Conservation (phyloP, 768 basidiomycete species). For the Omphalotus guepiniiformis region DNA sequence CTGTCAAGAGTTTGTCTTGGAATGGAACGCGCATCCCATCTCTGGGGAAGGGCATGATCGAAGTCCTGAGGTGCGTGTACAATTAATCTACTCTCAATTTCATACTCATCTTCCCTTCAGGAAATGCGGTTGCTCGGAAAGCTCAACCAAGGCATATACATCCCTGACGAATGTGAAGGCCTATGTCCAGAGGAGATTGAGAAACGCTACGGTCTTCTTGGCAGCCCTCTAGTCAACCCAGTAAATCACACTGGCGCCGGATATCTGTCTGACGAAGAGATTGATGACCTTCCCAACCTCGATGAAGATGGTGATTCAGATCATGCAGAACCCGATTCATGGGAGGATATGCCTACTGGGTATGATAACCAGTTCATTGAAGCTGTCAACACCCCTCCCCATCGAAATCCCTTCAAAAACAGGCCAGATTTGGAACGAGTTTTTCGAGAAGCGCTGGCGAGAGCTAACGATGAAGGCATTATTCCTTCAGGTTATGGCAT, state of each 20-base stretch:
- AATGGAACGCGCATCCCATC: constrained; percentile 40
- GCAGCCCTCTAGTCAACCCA: background rate
- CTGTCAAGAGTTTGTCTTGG: constrained; percentile 25
- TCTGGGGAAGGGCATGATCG: constrained; percentile 20
- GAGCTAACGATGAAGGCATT: too few species aligned
- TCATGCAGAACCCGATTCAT: too few species aligned
- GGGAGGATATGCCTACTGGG: too few species aligned
- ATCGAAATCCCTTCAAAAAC: too few species aligned
- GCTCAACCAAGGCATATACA: constrained; percentile 7
- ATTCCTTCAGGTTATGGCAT: too few species aligned
- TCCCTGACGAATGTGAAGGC: constrained; percentile 5
- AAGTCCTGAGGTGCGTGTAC: constrained; percentile 16
- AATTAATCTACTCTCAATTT: constrained; percentile 14
- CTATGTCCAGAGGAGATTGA: background rate
- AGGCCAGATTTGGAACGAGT: too few species aligned
- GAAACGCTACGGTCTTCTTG: constrained; percentile 2
- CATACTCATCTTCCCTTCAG: constrained; percentile 11
- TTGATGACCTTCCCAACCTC: too few species aligned
- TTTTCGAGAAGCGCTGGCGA: too few species aligned
- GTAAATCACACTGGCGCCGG: background rate
- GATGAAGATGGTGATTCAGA: too few species aligned
- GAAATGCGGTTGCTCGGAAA: constrained; percentile 3
- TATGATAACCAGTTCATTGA: too few species aligned
- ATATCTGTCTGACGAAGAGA: background rate
- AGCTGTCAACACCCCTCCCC: too few species aligned